Conservation (phyloP, 768 basidiomycete species). For the Paxillus involutus region DNA sequence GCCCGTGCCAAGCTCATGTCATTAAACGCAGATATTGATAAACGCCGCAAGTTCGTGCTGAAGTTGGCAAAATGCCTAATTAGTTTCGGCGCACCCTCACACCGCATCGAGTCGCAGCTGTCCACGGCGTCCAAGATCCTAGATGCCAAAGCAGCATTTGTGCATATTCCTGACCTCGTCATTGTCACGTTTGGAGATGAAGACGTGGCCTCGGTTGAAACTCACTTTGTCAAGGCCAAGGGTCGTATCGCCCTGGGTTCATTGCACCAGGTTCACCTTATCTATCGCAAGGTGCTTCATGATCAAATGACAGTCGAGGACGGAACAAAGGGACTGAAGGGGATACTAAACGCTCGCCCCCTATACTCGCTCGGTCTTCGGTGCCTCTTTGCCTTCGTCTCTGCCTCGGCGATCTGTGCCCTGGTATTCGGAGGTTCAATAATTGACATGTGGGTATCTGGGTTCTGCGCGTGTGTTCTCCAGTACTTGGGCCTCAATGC, state of each 20-base stretch:
- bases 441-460: conserved; percentile 83
- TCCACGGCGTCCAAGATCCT: conserved; percentile 76
- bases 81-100: conserved; percentile 92
- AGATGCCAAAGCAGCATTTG: conserved; percentile 78
- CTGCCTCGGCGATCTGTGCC: conserved; percentile 79
- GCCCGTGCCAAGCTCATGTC: background rate
- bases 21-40: conserved; percentile 39
- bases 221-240: conserved; percentile 82
- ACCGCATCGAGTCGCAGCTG: conserved; percentile 89
- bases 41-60: conserved; percentile 72
- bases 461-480: conserved; percentile 62
- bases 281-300: conserved; percentile 86
- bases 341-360: conserved; percentile 61
- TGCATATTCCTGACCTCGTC: conserved; percentile 76
- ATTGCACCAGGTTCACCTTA: conserved; percentile 76
- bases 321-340: conserved; percentile 66
- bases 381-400: conserved; percentile 74
- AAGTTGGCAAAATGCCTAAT: conserved; percentile 86
- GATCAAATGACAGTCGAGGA: conserved; percentile 75
- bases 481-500: conserved; percentile 82
- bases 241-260: conserved; percentile 80
- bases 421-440: conserved; percentile 80
- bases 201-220: conserved; percentile 70
- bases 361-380: conserved; percentile 68
- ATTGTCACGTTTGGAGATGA: conserved; percentile 83